Evolutionary conservation across 2,329 filamentous ascomycete genomes (phyloP), one percentile per base, ranked within the genome.

Genomic region (Hypomyces rosellus): DNA sequence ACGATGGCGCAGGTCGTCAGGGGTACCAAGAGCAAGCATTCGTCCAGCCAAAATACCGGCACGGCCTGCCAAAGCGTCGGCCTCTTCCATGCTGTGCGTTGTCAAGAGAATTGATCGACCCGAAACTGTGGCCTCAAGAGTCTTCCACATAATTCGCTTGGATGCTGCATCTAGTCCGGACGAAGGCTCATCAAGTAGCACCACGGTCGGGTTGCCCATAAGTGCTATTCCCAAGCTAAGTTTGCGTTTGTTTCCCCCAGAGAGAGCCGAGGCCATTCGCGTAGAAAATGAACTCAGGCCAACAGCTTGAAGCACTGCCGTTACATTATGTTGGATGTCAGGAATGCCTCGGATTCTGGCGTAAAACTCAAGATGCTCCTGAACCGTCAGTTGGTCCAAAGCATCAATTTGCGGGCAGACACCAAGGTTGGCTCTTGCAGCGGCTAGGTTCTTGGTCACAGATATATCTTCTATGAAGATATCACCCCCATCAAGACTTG

Each of bases 81-180:
- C 92, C 69, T 96, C 92, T 65, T 96, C 91, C 90, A 96, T 96
- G 45, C 82, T 88, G 66, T 97, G 92, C 0, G 92, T 96, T 0
- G 92, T 96, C 15, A 97, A 77, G 2, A 97, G 75, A 14, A 96
- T 81, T 0, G 85, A 88, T n/a, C 91, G 80, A 0, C 89, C 89
- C 0, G 82, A 79, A 0, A 86, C 84, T 3, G 91, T 84, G 1
- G 82, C 78, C 3, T 81, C 80, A 1, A 96, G 75, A 0, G 90
- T 95, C 50, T 82, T 82, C 92, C 92, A 96, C 88, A 97, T 95
- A 57, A 95, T 80, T 39, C 92, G 81, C 67, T 96, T 96, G 0
- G 89, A 86, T 0, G 89, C 89, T 0, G 91, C 90, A 60, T 97
- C 92, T 72, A 96, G 87, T 1, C 91, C 90, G 0, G 85, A 90